Evolutionary conservation across 108 stramenopile species (phyloP).

Genomic region (Bacterosira constricta): DNA sequence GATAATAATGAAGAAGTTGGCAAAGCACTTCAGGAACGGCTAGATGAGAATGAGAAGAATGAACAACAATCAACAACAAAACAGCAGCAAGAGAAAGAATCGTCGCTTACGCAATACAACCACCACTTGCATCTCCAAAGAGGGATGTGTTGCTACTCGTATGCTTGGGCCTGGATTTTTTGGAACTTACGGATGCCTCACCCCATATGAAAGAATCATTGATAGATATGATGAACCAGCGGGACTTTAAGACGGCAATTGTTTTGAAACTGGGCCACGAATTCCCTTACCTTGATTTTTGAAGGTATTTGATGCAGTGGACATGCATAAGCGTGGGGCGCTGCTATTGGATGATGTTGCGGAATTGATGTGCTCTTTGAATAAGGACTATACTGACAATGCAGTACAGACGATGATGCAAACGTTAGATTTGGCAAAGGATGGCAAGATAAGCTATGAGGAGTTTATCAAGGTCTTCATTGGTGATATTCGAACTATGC

Average conservation of each 20-base stretch:
- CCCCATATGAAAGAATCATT: slow-evolving; percentile 63
- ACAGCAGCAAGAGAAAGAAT: no score
- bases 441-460: slow-evolving; percentile 69
- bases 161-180: slow-evolving; percentile 64
- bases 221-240: slow-evolving; percentile 68
- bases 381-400: slow-evolving; percentile 70
- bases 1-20: no score
- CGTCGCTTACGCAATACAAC: slow-evolving; percentile 64
- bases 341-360: slow-evolving; percentile 58
- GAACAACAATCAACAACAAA: no score
- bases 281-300: slow-evolving; percentile 59
- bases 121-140: slow-evolving; percentile 53
- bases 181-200: slow-evolving; percentile 57
- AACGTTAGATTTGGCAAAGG: slow-evolving; percentile 61
- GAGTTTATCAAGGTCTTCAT: slow-evolving; percentile 76
- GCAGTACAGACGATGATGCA: slow-evolving; percentile 72
- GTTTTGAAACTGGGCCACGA: slow-evolving; percentile 58
- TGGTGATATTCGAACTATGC: slow-evolving; percentile 64
- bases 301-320: slow-evolving; percentile 74
- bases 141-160: slow-evolving; percentile 58
- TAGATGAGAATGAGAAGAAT: no score
- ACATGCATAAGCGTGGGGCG: slow-evolving; percentile 52
- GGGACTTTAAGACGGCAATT: slow-evolving; percentile 87
- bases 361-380: slow-evolving; percentile 62
- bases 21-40: no score